A percentile compares a stretch with the other conserved stretches of the same genome.
Conservation (phyloP, 257 asterid species). For the Scutellaria galericulata region DNA sequence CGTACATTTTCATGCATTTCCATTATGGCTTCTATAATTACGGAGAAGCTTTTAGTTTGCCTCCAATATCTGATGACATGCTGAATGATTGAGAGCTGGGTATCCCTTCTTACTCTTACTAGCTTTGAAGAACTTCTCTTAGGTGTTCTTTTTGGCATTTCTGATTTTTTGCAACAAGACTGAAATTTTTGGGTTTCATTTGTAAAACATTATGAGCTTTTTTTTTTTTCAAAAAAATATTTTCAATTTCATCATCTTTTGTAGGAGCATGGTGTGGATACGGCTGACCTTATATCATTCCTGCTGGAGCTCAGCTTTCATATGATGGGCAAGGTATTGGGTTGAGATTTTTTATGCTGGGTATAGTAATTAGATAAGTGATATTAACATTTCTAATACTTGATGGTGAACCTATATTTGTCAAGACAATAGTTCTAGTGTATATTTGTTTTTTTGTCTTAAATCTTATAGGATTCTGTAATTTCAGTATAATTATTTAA, state of each 20-base stretch:
- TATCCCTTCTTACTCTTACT: neutral
- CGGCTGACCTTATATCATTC: conserved; percentile 93
- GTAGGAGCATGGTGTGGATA: conserved; percentile 93
- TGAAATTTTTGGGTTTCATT: neutral
- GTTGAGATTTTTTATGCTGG: conserved; percentile 27
- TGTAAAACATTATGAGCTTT: neutral
- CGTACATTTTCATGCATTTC: neutral
- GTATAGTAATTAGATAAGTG: conserved; percentile 15
- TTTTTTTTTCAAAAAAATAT: too few relatives aligned
- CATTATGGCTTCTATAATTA: neutral
- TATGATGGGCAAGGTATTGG: conserved; percentile 85
- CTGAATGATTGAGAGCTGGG: conserved; percentile 4
- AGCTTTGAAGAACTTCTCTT: conserved; percentile 20
- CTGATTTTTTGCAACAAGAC: conserved; percentile 24
- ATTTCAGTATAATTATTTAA: conserved; percentile 9
- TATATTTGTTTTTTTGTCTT: neutral
- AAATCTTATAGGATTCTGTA: neutral
- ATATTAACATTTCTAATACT: conserved; percentile 8
- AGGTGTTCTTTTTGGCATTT: conserved; percentile 17
- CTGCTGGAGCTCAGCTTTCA: conserved; percentile 97
- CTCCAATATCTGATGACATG: neutral
- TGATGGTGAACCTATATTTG: conserved; percentile 16
- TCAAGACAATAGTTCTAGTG: neutral
- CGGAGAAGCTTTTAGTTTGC: neutral
- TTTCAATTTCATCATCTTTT: conserved; percentile 30